Conservation (phyloP, 441 rosid species). For the Croton setiger region DNA sequence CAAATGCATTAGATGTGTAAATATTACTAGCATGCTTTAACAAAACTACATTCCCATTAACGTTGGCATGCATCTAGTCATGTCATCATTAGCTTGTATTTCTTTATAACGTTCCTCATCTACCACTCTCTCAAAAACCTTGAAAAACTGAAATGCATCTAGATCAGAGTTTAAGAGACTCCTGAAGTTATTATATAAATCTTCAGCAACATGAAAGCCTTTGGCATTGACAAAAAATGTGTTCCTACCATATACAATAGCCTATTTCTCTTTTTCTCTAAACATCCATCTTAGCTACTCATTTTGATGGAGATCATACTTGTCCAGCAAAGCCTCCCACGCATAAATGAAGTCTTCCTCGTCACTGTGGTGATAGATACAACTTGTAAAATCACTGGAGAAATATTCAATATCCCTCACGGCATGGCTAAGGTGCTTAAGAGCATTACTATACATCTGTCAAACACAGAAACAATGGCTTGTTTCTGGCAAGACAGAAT, state of each 20-base stretch:
- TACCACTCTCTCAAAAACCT: constrained; percentile 14
- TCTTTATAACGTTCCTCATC: constrained; percentile 16
- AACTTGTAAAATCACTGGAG: constrained; percentile 19
- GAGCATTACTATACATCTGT: constrained; percentile 26
- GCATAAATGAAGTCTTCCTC: constrained; percentile 18
- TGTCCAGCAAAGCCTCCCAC: constrained; percentile 20
- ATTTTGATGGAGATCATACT: constrained; percentile 17
- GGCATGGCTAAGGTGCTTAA: constrained; percentile 14
- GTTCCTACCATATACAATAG: constrained; percentile 11
- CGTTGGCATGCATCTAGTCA: constrained; percentile 14
- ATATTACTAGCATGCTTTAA: constrained; percentile 19
- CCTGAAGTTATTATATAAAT: constrained; percentile 11
- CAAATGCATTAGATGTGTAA: constrained; percentile 15
- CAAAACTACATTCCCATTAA: constrained; percentile 15
- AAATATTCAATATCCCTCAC: constrained; percentile 4
- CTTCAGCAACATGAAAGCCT: constrained; percentile 13
- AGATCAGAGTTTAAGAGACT: constrained; percentile 11
- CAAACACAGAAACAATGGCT: constrained; percentile 22
- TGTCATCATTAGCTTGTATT: constrained; percentile 18
- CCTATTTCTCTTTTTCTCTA: constrained; percentile 19
- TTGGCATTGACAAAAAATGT: constrained; percentile 10
- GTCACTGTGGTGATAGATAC: constrained; percentile 16
- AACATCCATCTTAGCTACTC: constrained; percentile 19
- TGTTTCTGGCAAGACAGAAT: constrained; percentile 9
- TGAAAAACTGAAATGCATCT: constrained; percentile 11